A percentile compares a stretch with the other conserved stretches of the same genome.
These are phyloP conservation scores for Euphorbia pulcherrima DNA, from an alignment of 345 rosid genomes.

Conservation along the genomic window DNA sequence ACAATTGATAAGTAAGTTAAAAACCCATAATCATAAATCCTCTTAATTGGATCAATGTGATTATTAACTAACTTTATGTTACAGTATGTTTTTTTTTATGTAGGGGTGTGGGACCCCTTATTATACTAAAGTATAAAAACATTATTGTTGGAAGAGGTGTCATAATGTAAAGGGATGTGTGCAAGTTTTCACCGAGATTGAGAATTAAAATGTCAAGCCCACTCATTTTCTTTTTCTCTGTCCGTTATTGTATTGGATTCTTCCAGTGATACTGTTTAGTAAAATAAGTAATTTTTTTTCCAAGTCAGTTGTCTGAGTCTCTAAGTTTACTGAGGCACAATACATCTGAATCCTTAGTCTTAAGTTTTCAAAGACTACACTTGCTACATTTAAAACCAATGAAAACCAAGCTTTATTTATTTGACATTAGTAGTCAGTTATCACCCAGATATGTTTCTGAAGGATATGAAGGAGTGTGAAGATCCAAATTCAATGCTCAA, in stretches of 20 bases:
- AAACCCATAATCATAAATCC: neutral
- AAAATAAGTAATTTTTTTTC: neutral
- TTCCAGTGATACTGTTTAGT: neutral
- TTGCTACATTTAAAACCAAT: no score
- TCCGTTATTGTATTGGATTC: neutral
- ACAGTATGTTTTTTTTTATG: neutral
- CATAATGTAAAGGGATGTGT: neutral
- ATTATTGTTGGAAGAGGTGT: neutral
- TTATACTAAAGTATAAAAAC: neutral
- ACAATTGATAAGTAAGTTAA: neutral
- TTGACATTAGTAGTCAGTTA: no score
- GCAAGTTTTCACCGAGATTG: neutral
- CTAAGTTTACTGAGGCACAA: neutral
- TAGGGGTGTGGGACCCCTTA: no score
- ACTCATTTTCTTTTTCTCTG: conserved; percentile 9
- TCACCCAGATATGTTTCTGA: no score
- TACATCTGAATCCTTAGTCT: no score
- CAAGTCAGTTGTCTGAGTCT: conserved; percentile 11
- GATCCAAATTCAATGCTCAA: no score
- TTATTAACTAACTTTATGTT: no score
- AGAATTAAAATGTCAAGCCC: conserved; percentile 7
- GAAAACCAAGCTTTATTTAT: no score
- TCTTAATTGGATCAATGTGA: neutral
- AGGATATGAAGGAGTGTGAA: no score
- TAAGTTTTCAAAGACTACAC: no score